Evolutionary conservation across 2,329 filamentous ascomycete species (phyloP).

Genomic region (Fusarium annulatum): DNA sequence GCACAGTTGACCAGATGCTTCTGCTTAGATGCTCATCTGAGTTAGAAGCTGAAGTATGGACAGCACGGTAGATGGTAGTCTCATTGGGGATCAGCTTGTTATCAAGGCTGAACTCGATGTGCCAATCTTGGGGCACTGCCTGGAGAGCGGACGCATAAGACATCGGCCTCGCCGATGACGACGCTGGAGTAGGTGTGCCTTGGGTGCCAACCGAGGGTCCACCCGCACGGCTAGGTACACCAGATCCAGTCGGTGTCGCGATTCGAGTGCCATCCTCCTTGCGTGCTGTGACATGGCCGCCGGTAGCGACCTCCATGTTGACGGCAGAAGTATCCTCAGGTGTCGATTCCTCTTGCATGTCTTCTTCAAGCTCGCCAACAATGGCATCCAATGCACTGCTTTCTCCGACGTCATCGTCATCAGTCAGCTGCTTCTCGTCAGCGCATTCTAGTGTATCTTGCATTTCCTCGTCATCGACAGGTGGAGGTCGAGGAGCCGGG

Average conservation of each 20-base stretch:
- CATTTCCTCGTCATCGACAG: slow-evolving; percentile 69
- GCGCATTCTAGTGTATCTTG: slow-evolving; percentile 88
- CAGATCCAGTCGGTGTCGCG: slow-evolving; percentile 78
- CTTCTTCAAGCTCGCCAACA: slow-evolving; percentile 90
- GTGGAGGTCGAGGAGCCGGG: slow-evolving; percentile 62
- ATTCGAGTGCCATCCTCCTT: slow-evolving; percentile 93
- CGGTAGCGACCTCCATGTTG: slow-evolving; percentile 87
- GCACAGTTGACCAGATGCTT: slow-evolving; percentile 89
- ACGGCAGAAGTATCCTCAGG: slow-evolving; percentile 84
- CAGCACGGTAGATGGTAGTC: slow-evolving; percentile 94
- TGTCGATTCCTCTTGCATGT: slow-evolving; percentile 74
- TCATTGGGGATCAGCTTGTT: slow-evolving; percentile 87
- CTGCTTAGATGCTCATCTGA: slow-evolving; percentile 74
- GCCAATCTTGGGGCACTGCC: slow-evolving; percentile 89
- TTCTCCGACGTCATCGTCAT: slow-evolving; percentile 75
- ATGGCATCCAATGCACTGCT: slow-evolving; percentile 81
- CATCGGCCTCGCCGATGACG: slow-evolving; percentile 73
- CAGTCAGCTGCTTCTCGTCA: slow-evolving; percentile 86
- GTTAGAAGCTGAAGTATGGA: slow-evolving; percentile 71
- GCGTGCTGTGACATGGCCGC: slow-evolving; percentile 87
- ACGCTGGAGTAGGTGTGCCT: slow-evolving; percentile 59
- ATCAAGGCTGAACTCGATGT: slow-evolving; percentile 93
- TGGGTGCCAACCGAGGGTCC: slow-evolving; percentile 54
- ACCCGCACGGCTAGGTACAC: slow-evolving; percentile 54
- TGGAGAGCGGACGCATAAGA: slow-evolving; percentile 89